Evolutionary conservation across 495 filamentous ascomycete species (phyloP).

Genomic region (Tuber microsphaerosporum): DNA sequence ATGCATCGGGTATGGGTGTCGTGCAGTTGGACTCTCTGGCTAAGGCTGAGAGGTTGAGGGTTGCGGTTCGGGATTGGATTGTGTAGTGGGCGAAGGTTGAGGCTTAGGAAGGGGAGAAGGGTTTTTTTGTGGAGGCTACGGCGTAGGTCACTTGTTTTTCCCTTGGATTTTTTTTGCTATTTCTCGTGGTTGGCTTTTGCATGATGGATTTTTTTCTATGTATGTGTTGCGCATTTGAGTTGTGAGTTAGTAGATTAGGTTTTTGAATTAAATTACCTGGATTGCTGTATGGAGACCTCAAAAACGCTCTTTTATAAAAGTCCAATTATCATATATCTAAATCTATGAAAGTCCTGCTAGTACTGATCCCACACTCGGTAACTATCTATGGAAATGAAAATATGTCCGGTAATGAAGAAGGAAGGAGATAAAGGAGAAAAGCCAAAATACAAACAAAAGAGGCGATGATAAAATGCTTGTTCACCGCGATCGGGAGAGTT

Average conservation of each 20-base stretch:
- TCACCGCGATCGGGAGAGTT: neutral
- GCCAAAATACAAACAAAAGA: neutral
- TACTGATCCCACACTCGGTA: no score
- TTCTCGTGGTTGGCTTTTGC: neutral
- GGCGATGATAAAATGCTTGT: neutral
- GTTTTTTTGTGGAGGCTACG: conserved; percentile 60
- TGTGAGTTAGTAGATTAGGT: neutral
- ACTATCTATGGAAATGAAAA: no score
- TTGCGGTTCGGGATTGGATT: conserved; percentile 81
- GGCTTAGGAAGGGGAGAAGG: conserved; percentile 71
- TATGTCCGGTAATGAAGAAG: no score
- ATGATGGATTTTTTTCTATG: neutral
- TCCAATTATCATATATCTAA: no score
- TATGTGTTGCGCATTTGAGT: neutral
- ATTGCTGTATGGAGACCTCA: neutral
- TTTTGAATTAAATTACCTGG: neutral
- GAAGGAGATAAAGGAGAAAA: neutral
- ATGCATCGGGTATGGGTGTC: conserved; percentile 46
- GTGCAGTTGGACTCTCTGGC: conserved; percentile 64
- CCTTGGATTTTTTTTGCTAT: no score
- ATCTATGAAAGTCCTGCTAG: no score
- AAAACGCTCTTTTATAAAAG: no score
- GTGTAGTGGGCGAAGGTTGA: conserved; percentile 65
- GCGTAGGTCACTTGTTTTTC: no score
- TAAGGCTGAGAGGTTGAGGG: conserved; percentile 78